A percentile compares a stretch with the other conserved stretches of the same genome.
Conservation (phyloP, 2,329 filamentous ascomycete genomes). For the Westerdykella sp. region DNA sequence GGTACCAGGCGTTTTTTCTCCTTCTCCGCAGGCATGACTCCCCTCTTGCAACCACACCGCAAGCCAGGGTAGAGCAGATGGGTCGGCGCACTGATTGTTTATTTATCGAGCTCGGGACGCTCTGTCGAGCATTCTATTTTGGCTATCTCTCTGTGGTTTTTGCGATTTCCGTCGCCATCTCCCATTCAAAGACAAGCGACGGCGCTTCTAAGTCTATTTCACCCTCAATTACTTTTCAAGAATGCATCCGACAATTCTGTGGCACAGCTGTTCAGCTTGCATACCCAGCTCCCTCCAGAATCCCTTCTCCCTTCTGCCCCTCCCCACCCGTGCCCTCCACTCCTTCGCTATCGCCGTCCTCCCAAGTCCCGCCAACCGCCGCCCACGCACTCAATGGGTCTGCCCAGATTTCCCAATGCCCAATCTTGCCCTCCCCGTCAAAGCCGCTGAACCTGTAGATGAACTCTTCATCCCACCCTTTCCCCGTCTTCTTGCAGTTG, state of each 20-base stretch:
- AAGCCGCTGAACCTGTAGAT: conserved; percentile 39
- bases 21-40: background rate
- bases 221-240: background rate
- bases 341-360: background rate
- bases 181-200: too few species aligned
- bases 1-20: background rate
- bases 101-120: too few species aligned
- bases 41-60: background rate
- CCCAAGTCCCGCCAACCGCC: conserved; percentile 22
- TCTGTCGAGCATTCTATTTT: too few species aligned
- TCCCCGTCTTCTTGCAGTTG: conserved; percentile 35
- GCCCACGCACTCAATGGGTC: conserved; percentile 41
- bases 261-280: background rate
- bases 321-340: background rate
- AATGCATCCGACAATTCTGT: too few species aligned
- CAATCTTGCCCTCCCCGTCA: conserved; percentile 36
- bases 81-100: too few species aligned
- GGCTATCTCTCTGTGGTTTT: too few species aligned
- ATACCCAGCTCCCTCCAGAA: background rate
- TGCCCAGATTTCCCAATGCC: conserved; percentile 42
- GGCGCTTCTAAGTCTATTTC: background rate
- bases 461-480: conserved; percentile 38
- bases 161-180: background rate
- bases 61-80: too few species aligned
- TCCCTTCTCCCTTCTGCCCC: background rate